Base-by-base conservation (phyloP, 202 grass and related monocot species). In the Tripidium arundinaceum region DNA sequence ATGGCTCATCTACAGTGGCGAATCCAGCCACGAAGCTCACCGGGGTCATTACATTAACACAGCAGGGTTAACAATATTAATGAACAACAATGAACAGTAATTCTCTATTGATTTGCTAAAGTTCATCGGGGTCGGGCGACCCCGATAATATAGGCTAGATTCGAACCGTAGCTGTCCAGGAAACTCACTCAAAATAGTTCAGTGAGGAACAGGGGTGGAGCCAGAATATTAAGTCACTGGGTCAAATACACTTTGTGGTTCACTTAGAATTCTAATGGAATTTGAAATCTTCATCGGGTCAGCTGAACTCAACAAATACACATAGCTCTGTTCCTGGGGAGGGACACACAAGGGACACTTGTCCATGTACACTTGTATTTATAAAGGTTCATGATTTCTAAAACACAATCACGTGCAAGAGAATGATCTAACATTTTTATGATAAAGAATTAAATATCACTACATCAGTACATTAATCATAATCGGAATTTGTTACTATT, bases 21-120 rank as follows among this genome's bases (percentile, higher is more conserved):
- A n/a, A n/a, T n/a, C n/a, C n/a, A n/a, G n/a, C n/a, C n/a, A n/a
- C n/a, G n/a, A n/a, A n/a, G n/a, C n/a, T n/a, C n/a, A n/a, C n/a
- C n/a, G n/a, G n/a, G n/a, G n/a, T n/a, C n/a, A n/a, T n/a, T n/a
- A n/a, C n/a, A n/a, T n/a, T n/a, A n/a, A n/a, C n/a, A n/a, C n/a
- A n/a, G n/a, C n/a, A n/a, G n/a, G n/a, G n/a, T n/a, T n/a, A n/a
- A n/a, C n/a, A n/a, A n/a, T n/a, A n/a, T n/a, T n/a, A n/a, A n/a
- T n/a, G n/a, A n/a, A n/a, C n/a, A 38, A 82, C 21, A 65, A 31
- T 82, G 21, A 62, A 54, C 18, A 62, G 18, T 19, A 69, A 63
- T 82, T 61, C 63, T 86, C 79, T 71, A 37, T 2, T n/a, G 36
- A 28, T 3, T n/a, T n/a, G n/a, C n/a, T n/a, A n/a, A n/a, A n/a